Base-by-base conservation (phyloP, 116 monocot species). In the Thalassia testudinum region DNA sequence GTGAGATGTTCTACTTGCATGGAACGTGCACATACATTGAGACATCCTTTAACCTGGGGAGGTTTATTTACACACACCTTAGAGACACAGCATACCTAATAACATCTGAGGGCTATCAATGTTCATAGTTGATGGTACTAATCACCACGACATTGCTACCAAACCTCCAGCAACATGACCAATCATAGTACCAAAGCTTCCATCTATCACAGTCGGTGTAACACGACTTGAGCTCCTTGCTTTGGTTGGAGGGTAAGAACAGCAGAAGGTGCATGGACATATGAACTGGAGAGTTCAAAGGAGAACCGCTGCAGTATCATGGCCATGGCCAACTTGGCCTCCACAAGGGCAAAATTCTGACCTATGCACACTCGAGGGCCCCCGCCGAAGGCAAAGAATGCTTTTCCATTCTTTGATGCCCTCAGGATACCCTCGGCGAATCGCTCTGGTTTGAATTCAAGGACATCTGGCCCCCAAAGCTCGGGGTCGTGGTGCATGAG, bases 361-460 rank as follows among this genome's bases (percentile, higher is more conserved):
- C 76, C 77, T 0, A 70, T 38, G 50, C 81, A 82, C 4, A 64
- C 48, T 15, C 70, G 65, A 1, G 73, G 73, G 20, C 82, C 77
- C 24, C 70, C 60, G 7, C 65, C 66, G 11, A 86, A 86, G 0
- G 86, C 77, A 22, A 69, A 74, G 72, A 71, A 80, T 0, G 65
- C 52, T 37, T 57, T 73, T 0, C 26, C 63, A 15, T 38, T 34
- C 42, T 54, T 64, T 3, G 74, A 58, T 12, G 78, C 78, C 42
- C 68, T 73, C 0, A 73, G 56, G 12, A 78, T 18, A 5, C 78
- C 78, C 21, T 73, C 73, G 0, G 62, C 49, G 27, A 78, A 78
- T 30, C 78, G 59, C 43, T 66, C 66, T n/a, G 79, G 79, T 24
- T 74, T 79, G 74, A 79, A 79, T 17, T 74, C 69, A 18, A 19